Percentiles rank a stretch among this genome's conserved stretches.
Conservation (phyloP, 2,329 filamentous ascomycete genomes). For the Nigrospora sphaerica region DNA sequence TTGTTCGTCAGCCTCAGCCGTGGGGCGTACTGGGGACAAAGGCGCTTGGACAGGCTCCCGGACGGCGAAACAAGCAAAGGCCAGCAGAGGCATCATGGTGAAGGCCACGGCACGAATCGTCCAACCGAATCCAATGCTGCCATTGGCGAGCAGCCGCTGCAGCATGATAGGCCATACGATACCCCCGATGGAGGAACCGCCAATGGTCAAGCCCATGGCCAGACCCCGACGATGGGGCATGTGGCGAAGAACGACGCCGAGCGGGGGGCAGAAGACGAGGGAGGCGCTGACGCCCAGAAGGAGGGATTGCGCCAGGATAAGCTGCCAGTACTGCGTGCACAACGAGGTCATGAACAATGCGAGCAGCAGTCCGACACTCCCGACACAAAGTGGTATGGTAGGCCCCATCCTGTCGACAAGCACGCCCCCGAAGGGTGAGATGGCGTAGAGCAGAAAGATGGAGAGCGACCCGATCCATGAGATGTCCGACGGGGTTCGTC, state of each 20-base stretch:
- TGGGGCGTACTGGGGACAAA: conserved; percentile 23
- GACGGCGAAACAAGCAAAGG: not conserved
- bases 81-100: not conserved
- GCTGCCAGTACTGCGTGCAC: conserved; percentile 39
- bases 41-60: conserved; percentile 23
- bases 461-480: conserved; percentile 47
- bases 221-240: conserved; percentile 18
- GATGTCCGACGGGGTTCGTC: conserved; percentile 21
- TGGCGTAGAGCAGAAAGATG: conserved; percentile 43
- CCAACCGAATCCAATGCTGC: conserved; percentile 1
- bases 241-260: conserved; percentile 13
- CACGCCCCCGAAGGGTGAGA: conserved; percentile 43
- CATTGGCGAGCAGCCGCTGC: conserved; percentile 11
- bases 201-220: conserved; percentile 24
- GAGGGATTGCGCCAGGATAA: conserved; percentile 44
- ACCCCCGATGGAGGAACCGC: conserved; percentile 21
- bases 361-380: conserved; percentile 34
- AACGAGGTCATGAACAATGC: conserved; percentile 34
- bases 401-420: conserved; percentile 43
- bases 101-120: conserved; percentile 4
- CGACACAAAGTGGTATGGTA: conserved; percentile 23
- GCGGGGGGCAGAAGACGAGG: conserved; percentile 12
- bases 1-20: not conserved
- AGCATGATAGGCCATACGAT: not conserved
- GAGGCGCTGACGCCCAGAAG: conserved; percentile 30